Conservation (phyloP, 169 alveolate genomes). For the Plasmodium gaboni region DNA sequence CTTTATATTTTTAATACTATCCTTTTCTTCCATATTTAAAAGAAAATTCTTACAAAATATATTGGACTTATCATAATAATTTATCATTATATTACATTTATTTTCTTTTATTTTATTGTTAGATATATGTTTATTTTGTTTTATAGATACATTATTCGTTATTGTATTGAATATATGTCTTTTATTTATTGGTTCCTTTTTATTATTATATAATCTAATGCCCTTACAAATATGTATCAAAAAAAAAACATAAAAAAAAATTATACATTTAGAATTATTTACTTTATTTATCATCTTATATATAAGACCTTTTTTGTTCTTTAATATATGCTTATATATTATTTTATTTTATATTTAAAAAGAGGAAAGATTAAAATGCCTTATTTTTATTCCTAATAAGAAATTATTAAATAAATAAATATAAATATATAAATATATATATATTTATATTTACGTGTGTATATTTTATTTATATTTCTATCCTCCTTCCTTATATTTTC, state of each 20-base stretch:
- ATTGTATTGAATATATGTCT: not conserved
- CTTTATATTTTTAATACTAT: constrained; percentile 27
- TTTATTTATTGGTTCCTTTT: not conserved
- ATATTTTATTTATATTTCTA: no score
- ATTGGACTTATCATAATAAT: constrained; percentile 35
- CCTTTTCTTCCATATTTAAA: constrained; percentile 17
- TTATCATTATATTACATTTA: constrained; percentile 34
- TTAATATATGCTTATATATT: not conserved
- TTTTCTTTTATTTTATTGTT: not conserved
- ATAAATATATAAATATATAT: no score
- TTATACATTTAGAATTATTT: not conserved
- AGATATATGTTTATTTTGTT: not conserved
- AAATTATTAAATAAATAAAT: no score
- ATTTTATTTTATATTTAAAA: not conserved
- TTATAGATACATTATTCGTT: not conserved
- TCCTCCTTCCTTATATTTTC: no score
- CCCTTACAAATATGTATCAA: not conserved
- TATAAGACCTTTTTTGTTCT: not conserved
- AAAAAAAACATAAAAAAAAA: not conserved
- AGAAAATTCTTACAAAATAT: constrained; percentile 31
- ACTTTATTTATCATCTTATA: not conserved
- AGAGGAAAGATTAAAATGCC: not conserved
- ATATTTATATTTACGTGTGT: no score
- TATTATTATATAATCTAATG: not conserved
- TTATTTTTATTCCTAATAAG: not conserved